Evolutionary conservation across 2,329 filamentous ascomycete species (phyloP).

Genomic region (Mollisiaceae sp.): DNA sequence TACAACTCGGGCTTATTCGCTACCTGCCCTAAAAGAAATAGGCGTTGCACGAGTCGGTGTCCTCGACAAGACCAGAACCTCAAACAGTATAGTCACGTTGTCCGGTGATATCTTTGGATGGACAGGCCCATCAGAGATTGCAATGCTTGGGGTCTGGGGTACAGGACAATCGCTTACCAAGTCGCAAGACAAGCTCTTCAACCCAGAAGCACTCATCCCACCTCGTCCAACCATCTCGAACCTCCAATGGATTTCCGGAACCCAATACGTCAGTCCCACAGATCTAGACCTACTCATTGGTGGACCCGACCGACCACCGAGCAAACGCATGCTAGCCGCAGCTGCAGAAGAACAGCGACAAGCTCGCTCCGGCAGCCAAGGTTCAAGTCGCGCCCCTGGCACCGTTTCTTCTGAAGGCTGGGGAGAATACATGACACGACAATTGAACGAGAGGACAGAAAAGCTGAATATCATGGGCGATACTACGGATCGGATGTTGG

Average conservation of each 20-base stretch:
- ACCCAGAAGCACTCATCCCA: slow-evolving; percentile 74
- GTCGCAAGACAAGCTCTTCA: slow-evolving; percentile 75
- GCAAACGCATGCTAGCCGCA: slow-evolving; percentile 85
- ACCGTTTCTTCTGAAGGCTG: slow-evolving; percentile 58
- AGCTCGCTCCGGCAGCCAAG: slow-evolving; percentile 47
- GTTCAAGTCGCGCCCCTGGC: slow-evolving; percentile 40
- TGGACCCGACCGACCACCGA: slow-evolving; percentile 84
- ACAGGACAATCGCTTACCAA: slow-evolving; percentile 67
- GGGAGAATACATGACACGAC: slow-evolving; percentile 82
- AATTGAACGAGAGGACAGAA: slow-evolving; percentile 90
- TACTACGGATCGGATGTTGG: slow-evolving; percentile 80
- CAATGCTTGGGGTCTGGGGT: slow-evolving; percentile 84
- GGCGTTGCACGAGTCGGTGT: slow-evolving; percentile 68
- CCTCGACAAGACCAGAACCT: slow-evolving; percentile 75
- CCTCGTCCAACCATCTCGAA: slow-evolving; percentile 92
- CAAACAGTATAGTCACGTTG: slow-evolving; percentile 71
- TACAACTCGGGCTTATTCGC: slow-evolving; percentile 77
- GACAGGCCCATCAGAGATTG: slow-evolving; percentile 86
- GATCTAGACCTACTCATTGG: slow-evolving; percentile 93
- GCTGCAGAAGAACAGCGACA: slow-evolving; percentile 75
- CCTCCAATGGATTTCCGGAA: slow-evolving; percentile 94
- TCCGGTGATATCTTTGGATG: slow-evolving; percentile 87
- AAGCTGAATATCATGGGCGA: slow-evolving; percentile 83
- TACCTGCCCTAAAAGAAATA: slow-evolving; percentile 89
- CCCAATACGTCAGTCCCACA: slow-evolving; percentile 83